These are phyloP conservation scores for Apiosordaria backusii DNA, from an alignment of 495 filamentous ascomycete species.

Conservation along the genomic window DNA sequence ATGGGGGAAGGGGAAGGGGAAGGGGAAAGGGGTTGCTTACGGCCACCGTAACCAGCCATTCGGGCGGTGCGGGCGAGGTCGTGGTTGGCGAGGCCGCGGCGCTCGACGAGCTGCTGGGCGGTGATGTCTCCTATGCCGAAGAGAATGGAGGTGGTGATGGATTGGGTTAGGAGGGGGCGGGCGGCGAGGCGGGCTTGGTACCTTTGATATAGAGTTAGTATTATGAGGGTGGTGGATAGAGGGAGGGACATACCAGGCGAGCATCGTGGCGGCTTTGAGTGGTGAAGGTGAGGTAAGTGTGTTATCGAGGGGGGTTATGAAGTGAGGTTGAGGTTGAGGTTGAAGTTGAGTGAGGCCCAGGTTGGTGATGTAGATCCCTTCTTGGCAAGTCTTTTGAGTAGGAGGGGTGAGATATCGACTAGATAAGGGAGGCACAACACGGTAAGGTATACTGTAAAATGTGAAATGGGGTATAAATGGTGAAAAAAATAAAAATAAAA, in stretches of 20 bases:
- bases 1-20: too few species aligned
- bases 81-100: slow-evolving; percentile 72
- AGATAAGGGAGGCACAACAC: background rate
- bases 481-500: background rate
- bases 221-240: background rate
- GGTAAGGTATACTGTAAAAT: background rate
- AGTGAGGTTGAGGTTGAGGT: background rate
- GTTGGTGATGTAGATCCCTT: background rate
- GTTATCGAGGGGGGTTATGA: background rate
- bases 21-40: too few species aligned
- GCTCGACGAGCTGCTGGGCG: slow-evolving; percentile 92
- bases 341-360: background rate
- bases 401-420: background rate
- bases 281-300: background rate
- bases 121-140: slow-evolving; percentile 89
- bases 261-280: background rate
- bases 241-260: slow-evolving; percentile 8
- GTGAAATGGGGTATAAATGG: background rate
- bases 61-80: slow-evolving; percentile 76
- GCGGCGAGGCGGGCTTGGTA: slow-evolving; percentile 80
- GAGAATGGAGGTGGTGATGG: slow-evolving; percentile 78
- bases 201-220: slow-evolving; percentile 48
- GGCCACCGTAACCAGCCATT: slow-evolving; percentile 90
- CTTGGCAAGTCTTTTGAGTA: background rate
- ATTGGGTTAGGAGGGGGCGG: slow-evolving; percentile 83